phyloP scores from a whole-genome alignment of 2,329 filamentous ascomycete species.

The Arthrobotrys iridis region DNA sequence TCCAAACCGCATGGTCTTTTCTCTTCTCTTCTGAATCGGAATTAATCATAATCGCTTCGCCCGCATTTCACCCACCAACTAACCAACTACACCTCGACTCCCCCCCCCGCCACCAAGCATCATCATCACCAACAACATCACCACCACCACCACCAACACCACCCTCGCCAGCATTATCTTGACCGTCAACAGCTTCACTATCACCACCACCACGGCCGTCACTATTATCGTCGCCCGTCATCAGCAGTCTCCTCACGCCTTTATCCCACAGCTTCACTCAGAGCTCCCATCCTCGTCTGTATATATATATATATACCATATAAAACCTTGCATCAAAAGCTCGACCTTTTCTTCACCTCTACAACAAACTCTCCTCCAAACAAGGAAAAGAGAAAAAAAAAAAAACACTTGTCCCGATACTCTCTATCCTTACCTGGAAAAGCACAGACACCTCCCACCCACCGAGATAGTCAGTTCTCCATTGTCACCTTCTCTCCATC shows the following conservation, averaged over 20 bases:
- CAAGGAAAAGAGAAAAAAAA: too few species aligned
- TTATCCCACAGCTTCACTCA: neutral
- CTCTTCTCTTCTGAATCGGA: neutral
- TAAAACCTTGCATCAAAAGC: too few species aligned
- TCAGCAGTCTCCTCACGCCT: neutral
- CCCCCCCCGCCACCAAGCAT: neutral
- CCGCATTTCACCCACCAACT: neutral
- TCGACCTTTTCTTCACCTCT: neutral
- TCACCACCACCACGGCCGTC: neutral
- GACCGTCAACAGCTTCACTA: neutral
- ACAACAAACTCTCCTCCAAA: neutral
- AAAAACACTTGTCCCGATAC: neutral
- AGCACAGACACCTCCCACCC: neutral
- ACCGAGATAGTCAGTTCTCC: slow-evolving; percentile 1
- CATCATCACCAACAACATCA: neutral
- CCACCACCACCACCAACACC: neutral
- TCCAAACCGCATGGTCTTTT: neutral
- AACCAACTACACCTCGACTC: neutral
- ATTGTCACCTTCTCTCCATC: neutral
- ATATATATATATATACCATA: neutral
- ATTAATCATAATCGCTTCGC: slow-evolving; percentile 26
- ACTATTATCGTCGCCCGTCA: neutral
- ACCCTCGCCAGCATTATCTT: too few species aligned
- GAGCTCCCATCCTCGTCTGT: neutral
- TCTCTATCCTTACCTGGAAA: neutral